Evolutionary conservation across 2,329 filamentous ascomycete species (phyloP), one percentile per base, ranked within the genome.

Genomic region (Aspergillus pseudoterreus): DNA sequence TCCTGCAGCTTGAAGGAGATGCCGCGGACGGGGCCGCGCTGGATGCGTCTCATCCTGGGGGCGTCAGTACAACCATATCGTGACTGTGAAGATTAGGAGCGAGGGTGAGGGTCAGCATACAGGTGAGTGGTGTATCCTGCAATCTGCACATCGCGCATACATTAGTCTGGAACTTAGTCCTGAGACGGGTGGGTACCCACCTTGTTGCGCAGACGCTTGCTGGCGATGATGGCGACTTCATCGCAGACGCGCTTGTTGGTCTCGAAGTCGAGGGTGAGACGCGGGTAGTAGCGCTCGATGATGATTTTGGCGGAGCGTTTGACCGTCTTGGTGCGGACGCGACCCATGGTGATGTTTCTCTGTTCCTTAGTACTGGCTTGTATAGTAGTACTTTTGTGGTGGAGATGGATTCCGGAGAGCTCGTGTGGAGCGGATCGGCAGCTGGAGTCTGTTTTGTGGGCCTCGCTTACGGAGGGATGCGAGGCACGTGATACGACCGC

Each of bases 1-100:
- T 99, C 94, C 82, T 99, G 94, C 57, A 99, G 90, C 86, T 99
- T 99, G 92, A 99, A 99, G 79, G 95, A 99, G 81, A 99, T 99
- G 83, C 94, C 94, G 71, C 94, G 95, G 79, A 99, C 94, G 64
- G 94, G 94, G 64, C 94, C 94, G 77, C 94, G 91, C 84, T 97
- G 94, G 71, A 99, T 99, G 80, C 94, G 94, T 87, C 97, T 97
- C 95, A 99, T 99, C 79, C 52, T 54, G 45, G 39, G 21, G 38
- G 19, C 33, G 17, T 30, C 41, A 38, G 27, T 35, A 45, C 47
- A 30, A 39, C 32, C 8, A 30, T 47, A 19, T 4, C 30, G 10
- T 15, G n/a, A 4, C 21, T 22, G 4, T 5, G 6, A 22, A 6
- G 5, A 22, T 22, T 22, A 22, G 22, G 22, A 22, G 22, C 1